Conservation (phyloP, 2,329 filamentous ascomycete genomes). For the Colletotrichum musicola region DNA sequence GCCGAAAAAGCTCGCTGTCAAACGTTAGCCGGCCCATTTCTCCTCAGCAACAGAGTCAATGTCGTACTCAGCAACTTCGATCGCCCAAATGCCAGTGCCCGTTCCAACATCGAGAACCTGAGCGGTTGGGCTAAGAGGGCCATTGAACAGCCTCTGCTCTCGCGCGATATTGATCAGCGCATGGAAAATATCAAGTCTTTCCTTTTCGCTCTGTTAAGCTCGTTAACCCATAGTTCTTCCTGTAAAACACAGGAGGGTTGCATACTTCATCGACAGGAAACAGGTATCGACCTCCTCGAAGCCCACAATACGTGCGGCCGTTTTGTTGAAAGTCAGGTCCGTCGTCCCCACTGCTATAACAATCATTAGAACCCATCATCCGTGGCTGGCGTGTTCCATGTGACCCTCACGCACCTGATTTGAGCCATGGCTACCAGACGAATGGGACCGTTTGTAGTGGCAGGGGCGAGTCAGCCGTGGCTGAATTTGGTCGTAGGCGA, state of each 20-base stretch:
- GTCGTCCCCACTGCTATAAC: slow-evolving; percentile 15
- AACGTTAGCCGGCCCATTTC: slow-evolving; percentile 12
- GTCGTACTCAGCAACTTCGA: slow-evolving; percentile 83
- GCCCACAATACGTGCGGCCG: slow-evolving; percentile 77
- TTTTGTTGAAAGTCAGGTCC: slow-evolving; percentile 67
- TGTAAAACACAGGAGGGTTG: background rate
- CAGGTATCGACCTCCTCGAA: slow-evolving; percentile 76
- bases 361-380: background rate
- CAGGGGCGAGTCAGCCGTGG: background rate
- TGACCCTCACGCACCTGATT: slow-evolving; percentile 44
- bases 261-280: slow-evolving; percentile 82
- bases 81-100: slow-evolving; percentile 92
- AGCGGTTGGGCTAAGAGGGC: slow-evolving; percentile 41
- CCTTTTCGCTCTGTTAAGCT: slow-evolving; percentile 71
- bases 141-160: slow-evolving; percentile 50
- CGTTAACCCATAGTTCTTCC: slow-evolving; percentile 9
- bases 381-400: background rate
- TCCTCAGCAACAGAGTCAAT: background rate
- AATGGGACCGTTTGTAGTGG: background rate
- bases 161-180: slow-evolving; percentile 79
- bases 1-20: slow-evolving; percentile 31
- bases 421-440: slow-evolving; percentile 49
- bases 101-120: slow-evolving; percentile 79
- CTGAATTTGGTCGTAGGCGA: background rate
- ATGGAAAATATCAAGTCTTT: slow-evolving; percentile 86